These are phyloP conservation scores for Fragilariopsis cylindrus DNA, from an alignment of 108 stramenopile genomes.

Conservation along the genomic window DNA sequence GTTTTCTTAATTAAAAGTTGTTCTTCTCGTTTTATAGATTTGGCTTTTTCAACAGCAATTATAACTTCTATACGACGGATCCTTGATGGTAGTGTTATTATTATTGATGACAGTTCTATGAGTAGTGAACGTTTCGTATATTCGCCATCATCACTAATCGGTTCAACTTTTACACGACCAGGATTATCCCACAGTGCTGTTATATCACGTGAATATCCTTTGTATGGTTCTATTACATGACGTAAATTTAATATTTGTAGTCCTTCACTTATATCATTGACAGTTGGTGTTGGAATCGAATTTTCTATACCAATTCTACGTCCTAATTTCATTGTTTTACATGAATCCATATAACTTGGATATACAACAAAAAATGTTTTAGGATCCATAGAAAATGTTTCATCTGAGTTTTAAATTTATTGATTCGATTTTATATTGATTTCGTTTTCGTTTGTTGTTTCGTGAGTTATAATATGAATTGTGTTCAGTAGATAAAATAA, in stretches of 20 bases:
- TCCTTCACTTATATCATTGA: slow-evolving; percentile 71
- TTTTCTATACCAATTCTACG: slow-evolving; percentile 65
- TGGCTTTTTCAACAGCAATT: slow-evolving; percentile 9
- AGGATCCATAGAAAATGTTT: slow-evolving; percentile 70
- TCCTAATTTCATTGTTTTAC: slow-evolving; percentile 69
- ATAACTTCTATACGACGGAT: slow-evolving; percentile 43
- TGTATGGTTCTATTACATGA: slow-evolving; percentile 86
- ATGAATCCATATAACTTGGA: slow-evolving; percentile 82
- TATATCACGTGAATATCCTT: slow-evolving; percentile 79
- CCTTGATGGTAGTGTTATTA: slow-evolving; percentile 51
- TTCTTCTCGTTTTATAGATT: slow-evolving; percentile 16
- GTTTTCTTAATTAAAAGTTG: slow-evolving; percentile 23
- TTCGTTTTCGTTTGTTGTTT: not conserved
- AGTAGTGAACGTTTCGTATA: slow-evolving; percentile 50
- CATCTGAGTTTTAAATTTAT: slow-evolving; percentile 29
- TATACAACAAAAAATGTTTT: slow-evolving; percentile 61
- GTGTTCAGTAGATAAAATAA: not conserved
- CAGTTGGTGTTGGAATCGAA: slow-evolving; percentile 63
- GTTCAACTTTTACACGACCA: slow-evolving; percentile 58
- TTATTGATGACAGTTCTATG: slow-evolving; percentile 53
- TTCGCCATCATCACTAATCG: not conserved
- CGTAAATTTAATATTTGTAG: slow-evolving; percentile 63
- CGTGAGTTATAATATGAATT: not conserved
- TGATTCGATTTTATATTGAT: not conserved
- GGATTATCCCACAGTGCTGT: slow-evolving; percentile 79